Conservation (phyloP, 495 filamentous ascomycete genomes). For the Xylaria longipes region DNA sequence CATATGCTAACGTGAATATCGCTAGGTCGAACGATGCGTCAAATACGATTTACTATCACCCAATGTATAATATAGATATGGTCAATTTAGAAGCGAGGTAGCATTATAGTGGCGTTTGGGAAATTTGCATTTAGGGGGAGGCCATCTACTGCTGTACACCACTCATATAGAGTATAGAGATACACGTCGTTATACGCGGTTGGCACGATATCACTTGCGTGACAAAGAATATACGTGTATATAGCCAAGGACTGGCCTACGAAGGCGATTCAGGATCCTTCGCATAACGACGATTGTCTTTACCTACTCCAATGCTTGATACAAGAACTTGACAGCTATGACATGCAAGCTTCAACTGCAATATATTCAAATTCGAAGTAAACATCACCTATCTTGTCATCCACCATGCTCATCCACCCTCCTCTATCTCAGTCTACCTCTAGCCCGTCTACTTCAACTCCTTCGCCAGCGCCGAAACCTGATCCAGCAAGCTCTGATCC, state of each 20-base stretch:
- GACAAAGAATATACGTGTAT: too few species aligned
- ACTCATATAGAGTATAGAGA: constrained; percentile 17
- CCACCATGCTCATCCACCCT: background rate
- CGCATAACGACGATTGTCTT: too few species aligned
- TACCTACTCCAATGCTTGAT: too few species aligned
- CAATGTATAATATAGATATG: constrained; percentile 64
- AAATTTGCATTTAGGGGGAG: background rate
- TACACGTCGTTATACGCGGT: background rate
- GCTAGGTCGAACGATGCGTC: constrained; percentile 74
- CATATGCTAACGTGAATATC: constrained; percentile 31
- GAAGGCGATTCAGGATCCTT: too few species aligned
- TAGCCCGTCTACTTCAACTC: constrained; percentile 34
- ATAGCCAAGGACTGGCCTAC: too few species aligned
- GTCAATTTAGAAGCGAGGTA: constrained; percentile 20
- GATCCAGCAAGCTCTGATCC: constrained; percentile 43
- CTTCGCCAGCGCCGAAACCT: constrained; percentile 46
- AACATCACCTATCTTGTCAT: background rate
- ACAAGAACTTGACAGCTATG: too few species aligned
- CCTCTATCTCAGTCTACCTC: background rate
- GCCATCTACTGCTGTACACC: constrained; percentile 4
- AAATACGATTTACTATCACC: constrained; percentile 83
- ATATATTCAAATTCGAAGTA: background rate
- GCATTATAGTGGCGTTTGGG: constrained; percentile 26
- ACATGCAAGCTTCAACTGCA: constrained; percentile 1
- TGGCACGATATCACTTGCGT: too few species aligned